Evolutionary conservation across 1,284 basidiomycete species (phyloP).

Genomic region (Ceraceosorus guamensis): DNA sequence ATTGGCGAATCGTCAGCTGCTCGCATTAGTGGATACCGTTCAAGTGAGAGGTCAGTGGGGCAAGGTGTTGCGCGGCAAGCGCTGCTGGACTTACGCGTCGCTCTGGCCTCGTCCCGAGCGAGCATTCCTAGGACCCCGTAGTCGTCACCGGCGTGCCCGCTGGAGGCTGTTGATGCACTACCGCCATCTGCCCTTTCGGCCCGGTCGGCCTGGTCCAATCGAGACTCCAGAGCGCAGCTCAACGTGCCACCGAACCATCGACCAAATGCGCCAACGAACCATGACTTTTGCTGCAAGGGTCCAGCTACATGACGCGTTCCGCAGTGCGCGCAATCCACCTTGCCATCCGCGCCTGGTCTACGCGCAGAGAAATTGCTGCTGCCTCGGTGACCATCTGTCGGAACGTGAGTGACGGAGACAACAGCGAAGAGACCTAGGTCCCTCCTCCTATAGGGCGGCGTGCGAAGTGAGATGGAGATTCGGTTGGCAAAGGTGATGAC

Average conservation of each 20-base stretch:
- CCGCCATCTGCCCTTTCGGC: no score
- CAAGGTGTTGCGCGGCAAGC: no score
- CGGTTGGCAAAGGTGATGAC: slow-evolving; percentile 83
- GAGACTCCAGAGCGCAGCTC: slow-evolving; percentile 1
- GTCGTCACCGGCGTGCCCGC: no score
- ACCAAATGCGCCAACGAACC: slow-evolving; percentile 80
- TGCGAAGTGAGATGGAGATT: slow-evolving; percentile 81
- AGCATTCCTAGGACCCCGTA: no score
- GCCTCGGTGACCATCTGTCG: slow-evolving; percentile 3
- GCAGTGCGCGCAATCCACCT: slow-evolving; percentile 22
- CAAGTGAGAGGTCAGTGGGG: no score
- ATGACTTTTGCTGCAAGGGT: slow-evolving; percentile 61
- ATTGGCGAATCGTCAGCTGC: no score
- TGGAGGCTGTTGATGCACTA: no score
- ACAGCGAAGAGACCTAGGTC: slow-evolving; percentile 77
- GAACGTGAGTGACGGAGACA: slow-evolving; percentile 55
- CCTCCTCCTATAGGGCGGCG: slow-evolving; percentile 80
- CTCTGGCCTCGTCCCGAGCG: no score
- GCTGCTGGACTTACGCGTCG: no score
- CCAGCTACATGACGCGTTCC: slow-evolving; percentile 5
- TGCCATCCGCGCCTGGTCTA: slow-evolving; percentile 14
- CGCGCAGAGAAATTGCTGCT: slow-evolving; percentile 2
- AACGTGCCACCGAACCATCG: slow-evolving; percentile 57
- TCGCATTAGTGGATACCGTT: no score
- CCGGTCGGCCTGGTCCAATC: neutral